Conservation (phyloP, 2,329 filamentous ascomycete species). For the Xylariaceae sp. region DNA sequence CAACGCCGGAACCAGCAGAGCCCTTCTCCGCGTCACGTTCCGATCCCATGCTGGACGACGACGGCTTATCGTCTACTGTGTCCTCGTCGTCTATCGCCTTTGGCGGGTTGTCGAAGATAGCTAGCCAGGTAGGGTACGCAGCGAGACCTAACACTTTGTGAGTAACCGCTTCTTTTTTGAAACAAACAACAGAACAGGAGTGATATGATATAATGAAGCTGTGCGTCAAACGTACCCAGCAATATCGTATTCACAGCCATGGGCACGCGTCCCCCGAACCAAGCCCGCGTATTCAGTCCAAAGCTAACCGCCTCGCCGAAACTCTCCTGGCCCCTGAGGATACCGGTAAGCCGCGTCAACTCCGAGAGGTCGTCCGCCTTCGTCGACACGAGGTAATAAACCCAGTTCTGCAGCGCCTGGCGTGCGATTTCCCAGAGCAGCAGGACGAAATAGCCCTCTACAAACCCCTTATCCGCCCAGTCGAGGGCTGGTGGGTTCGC, state of each 20-base stretch:
- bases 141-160: constrained; percentile 23
- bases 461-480: constrained; percentile 60
- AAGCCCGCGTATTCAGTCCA: constrained; percentile 36
- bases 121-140: constrained; percentile 30
- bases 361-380: constrained; percentile 53
- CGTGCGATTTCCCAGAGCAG: constrained; percentile 54
- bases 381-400: constrained; percentile 50
- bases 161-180: no score
- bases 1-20: not conserved
- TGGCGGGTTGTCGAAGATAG: constrained; percentile 29
- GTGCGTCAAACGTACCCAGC: constrained; percentile 28
- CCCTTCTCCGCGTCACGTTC: constrained; percentile 22
- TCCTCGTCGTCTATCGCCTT: constrained; percentile 16
- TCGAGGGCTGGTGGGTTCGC: constrained; percentile 54
- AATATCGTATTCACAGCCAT: constrained; percentile 37
- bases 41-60: not conserved
- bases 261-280: constrained; percentile 36
- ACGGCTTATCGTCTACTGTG: no score
- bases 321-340: constrained; percentile 38
- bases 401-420: constrained; percentile 50
- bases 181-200: not conserved
- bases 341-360: constrained; percentile 37
- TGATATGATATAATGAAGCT: not conserved
- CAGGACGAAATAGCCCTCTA: constrained; percentile 60
- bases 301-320: constrained; percentile 37